Conservation (phyloP, 257 asterid genomes). For the Coffea canephora region DNA sequence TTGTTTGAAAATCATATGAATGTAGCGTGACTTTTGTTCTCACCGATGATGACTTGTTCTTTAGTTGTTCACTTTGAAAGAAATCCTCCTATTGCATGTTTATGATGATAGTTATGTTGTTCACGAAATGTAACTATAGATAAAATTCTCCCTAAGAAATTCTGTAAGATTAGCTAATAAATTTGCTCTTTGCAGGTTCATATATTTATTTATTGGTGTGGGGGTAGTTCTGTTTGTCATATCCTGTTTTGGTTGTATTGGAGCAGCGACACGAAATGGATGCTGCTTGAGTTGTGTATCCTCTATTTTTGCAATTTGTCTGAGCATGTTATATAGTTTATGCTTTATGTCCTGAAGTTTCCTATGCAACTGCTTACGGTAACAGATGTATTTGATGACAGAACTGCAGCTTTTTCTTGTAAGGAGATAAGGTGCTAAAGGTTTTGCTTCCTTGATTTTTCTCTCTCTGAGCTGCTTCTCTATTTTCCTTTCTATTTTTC, state of each 20-base stretch:
- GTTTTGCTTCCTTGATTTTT: not conserved
- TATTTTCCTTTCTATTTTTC: not conserved
- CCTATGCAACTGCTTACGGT: not conserved
- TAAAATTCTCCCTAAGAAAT: constrained; percentile 2
- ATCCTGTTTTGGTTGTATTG: constrained; percentile 92
- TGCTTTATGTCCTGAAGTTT: not conserved
- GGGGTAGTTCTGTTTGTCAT: constrained; percentile 69
- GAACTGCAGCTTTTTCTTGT: not conserved
- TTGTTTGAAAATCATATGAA: not conserved
- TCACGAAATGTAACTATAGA: not conserved
- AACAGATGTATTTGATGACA: not conserved
- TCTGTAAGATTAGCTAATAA: constrained; percentile 11
- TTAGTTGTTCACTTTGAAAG: not conserved
- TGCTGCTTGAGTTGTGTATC: constrained; percentile 97
- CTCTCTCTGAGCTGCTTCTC: not conserved
- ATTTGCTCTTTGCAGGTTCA: constrained; percentile 66
- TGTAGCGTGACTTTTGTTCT: not conserved
- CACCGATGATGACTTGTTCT: not conserved
- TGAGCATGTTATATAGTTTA: not conserved
- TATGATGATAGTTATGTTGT: not conserved
- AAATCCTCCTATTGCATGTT: not conserved
- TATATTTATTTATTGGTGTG: constrained; percentile 73
- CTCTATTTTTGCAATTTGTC: constrained; percentile 28
- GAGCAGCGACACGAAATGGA: constrained; percentile 64
- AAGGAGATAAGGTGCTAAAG: not conserved